phyloP scores from a whole-genome alignment of 306 rosid genomes.

The Luffa aegyptiaca region DNA sequence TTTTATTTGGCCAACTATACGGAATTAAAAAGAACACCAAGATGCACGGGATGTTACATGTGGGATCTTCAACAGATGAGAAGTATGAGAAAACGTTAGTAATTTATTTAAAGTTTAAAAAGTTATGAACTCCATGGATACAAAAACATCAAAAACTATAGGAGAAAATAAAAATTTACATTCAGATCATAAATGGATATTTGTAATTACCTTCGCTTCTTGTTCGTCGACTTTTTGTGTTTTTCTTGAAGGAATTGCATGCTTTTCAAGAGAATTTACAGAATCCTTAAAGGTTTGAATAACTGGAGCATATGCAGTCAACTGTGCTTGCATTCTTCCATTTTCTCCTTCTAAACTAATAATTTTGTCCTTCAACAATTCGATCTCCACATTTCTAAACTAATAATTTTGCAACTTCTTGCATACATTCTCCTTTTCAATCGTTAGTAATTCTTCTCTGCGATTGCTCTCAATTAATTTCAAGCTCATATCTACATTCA shows the following conservation, averaged over 20 bases:
- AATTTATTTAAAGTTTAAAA: not conserved
- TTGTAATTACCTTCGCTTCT: conserved; percentile 45
- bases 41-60: no score
- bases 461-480: conserved; percentile 48
- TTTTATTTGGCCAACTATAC: no score
- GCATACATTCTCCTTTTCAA: conserved; percentile 29
- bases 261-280: conserved; percentile 56
- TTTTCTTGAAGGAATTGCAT: conserved; percentile 18
- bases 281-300: conserved; percentile 42
- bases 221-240: conserved; percentile 15
- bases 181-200: not conserved
- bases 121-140: not conserved
- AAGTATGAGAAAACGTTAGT: not conserved
- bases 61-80: no score
- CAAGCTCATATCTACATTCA: conserved; percentile 47
- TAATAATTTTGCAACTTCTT: conserved; percentile 40
- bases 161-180: not conserved
- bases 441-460: conserved; percentile 33
- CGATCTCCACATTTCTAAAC: conserved; percentile 43
- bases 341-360: conserved; percentile 44
- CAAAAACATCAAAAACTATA: not conserved
- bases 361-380: conserved; percentile 43
- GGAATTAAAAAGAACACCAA: no score
- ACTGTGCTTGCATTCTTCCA: conserved; percentile 36
- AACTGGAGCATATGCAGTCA: conserved; percentile 53